Conservation (phyloP, 148 eudicot species). For the Hydrangea macrophylla region DNA sequence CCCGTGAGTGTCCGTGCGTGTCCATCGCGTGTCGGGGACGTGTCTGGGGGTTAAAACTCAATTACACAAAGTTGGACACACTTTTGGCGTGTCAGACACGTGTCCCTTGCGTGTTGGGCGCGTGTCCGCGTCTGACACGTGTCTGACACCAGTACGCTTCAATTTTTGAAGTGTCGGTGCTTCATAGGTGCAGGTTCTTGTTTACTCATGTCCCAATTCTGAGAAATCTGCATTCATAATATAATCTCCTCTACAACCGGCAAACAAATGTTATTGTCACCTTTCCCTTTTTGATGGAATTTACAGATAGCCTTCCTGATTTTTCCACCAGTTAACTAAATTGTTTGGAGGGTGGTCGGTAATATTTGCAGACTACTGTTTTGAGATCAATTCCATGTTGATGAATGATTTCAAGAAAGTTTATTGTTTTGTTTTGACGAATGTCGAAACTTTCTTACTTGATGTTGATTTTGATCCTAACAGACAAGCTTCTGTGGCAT, state of each 20-base stretch:
- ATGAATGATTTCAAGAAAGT: background rate
- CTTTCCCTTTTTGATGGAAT: background rate
- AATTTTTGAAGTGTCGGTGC: too few species aligned
- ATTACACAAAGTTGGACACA: too few species aligned
- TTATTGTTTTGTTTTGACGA: background rate
- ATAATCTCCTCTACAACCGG: background rate
- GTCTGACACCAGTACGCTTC: too few species aligned
- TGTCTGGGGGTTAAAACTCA: too few species aligned
- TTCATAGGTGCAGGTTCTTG: too few species aligned
- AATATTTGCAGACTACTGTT: background rate
- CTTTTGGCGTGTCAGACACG: too few species aligned
- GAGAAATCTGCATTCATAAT: background rate
- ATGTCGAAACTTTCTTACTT: background rate
- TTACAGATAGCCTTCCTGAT: background rate
- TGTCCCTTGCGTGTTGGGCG: too few species aligned
- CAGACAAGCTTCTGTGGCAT: slow-evolving; percentile 86
- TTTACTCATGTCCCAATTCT: background rate
- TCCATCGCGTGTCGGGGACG: too few species aligned
- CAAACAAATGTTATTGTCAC: background rate
- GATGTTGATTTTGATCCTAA: slow-evolving; percentile 8
- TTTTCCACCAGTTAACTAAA: background rate
- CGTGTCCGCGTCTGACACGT: too few species aligned
- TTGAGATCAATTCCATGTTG: background rate
- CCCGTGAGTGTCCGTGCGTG: too few species aligned
- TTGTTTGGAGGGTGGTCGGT: background rate